Base-by-base conservation (phyloP, 2,329 filamentous ascomycete species). In the Apiospora malaysiana region DNA sequence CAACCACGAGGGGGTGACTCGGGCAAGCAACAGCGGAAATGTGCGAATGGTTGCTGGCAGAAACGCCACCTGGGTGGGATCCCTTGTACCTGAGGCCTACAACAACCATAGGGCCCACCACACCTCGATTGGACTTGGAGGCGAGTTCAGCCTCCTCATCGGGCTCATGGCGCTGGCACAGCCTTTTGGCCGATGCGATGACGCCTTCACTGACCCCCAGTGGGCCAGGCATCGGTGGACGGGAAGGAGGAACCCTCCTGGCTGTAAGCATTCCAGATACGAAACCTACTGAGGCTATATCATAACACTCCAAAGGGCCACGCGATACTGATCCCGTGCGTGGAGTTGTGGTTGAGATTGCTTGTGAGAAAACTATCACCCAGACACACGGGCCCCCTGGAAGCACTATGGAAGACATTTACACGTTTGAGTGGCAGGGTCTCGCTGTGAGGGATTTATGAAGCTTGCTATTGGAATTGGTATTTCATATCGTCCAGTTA, bases 271-370 rank as follows among this genome's bases (percentile, higher is more conserved):
- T 10, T 25, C 12, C 2, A 16, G 5, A 6, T 6, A 18, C 25
- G 23, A 51, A 18, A 32, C 25, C 5, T 7, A 18, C 4, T 18
- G 18, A 40, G 16, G 32, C 0, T 21, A 21, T 40, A 3, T 32
- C 9, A 63, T 45, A 45, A 45, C 42, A 40, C 0, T n/a, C 1
- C n/a, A 5, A 5, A 63, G 56, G 56, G 56, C 32, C 56, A 7
- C 9, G 37, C 8, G 56, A 63, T 1, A n/a, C 18, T 4, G 56
- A 63, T 2, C 27, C 21, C 7, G 27, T 32, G 2, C 56, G 32
- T 40, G 56, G 56, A 32, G 56, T 63, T 37, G 56, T 63, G 32
- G 56, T 63, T 4, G 56, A 63, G 18, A n/a, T 63, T 10, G 56
- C 56, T 27, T 21, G 21, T n/a, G 56, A 63, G 4, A 37, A n/a